Percentiles rank a stretch among this genome's conserved stretches.
Evolutionary conservation across 805 yeast species (phyloP).

Genomic region (Candida chauliodis): DNA sequence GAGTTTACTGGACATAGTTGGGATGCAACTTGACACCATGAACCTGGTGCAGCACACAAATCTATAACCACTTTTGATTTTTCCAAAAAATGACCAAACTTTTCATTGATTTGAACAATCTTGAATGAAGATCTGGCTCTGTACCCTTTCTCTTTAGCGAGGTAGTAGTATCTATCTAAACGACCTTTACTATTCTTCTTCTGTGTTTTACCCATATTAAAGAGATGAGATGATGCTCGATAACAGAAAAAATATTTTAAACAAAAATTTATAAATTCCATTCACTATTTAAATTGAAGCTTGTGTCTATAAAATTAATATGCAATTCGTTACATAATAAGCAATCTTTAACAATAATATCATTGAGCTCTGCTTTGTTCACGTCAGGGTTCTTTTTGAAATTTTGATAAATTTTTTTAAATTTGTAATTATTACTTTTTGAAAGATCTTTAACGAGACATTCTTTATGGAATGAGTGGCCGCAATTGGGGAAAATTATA

Average conservation of each 20-base stretch:
- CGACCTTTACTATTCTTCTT: constrained; percentile 98
- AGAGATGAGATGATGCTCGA: constrained; percentile 10
- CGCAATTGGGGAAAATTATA: constrained; percentile 81
- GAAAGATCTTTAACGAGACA: constrained; percentile 67
- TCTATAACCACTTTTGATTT: constrained; percentile 95
- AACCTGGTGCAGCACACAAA: constrained; percentile 96
- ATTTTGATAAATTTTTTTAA: constrained; percentile 58
- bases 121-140: constrained; percentile 99
- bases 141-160: constrained; percentile 97
- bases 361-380: constrained; percentile 52
- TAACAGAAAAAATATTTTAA: constrained; percentile 12
- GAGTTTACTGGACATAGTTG: constrained; percentile 90
- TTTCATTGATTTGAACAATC: constrained; percentile 90
- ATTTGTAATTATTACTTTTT: constrained; percentile 57
- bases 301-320: constrained; percentile 66
- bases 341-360: constrained; percentile 60
- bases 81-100: constrained; percentile 91
- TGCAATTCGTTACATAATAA: constrained; percentile 72
- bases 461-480: constrained; percentile 84
- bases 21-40: constrained; percentile 99
- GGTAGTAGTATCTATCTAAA: constrained; percentile 92
- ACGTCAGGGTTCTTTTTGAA: constrained; percentile 42
- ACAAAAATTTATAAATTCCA: constrained; percentile 12
- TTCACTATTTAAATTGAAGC: constrained; percentile 27
- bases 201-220: constrained; percentile 88